A percentile compares a stretch with the other conserved stretches of the same genome.
These are phyloP conservation scores for Ceriops tagal DNA, from an alignment of 345 rosid species.

Conservation along the genomic window DNA sequence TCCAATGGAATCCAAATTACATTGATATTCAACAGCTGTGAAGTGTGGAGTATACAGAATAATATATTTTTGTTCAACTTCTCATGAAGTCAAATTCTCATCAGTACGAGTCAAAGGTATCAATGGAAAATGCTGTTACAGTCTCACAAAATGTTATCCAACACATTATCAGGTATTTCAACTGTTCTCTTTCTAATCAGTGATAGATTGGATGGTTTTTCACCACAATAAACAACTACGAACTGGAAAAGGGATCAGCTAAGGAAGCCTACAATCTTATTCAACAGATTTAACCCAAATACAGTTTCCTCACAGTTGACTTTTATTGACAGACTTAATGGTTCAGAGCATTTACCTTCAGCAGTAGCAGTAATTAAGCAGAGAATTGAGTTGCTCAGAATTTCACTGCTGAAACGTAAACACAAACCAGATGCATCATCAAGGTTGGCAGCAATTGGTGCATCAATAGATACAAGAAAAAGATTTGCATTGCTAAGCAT, in stretches of 20 bases:
- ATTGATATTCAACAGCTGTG: too few species aligned
- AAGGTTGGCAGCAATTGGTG: slow-evolving; percentile 65
- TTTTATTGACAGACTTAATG: slow-evolving; percentile 52
- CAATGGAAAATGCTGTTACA: not conserved
- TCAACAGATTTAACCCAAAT: slow-evolving; percentile 80
- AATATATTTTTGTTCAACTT: too few species aligned
- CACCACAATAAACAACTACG: slow-evolving; percentile 1
- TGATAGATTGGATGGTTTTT: not conserved
- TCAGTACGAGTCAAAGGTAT: not conserved
- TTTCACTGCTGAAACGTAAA: slow-evolving; percentile 76
- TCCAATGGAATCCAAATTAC: not conserved
- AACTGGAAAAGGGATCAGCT: slow-evolving; percentile 35
- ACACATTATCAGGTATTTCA: not conserved
- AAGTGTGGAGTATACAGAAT: too few species aligned
- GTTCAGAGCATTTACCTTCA: slow-evolving; percentile 83
- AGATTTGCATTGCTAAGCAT: slow-evolving; percentile 81
- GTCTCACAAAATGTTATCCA: not conserved
- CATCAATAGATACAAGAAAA: slow-evolving; percentile 69
- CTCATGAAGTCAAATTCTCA: not conserved
- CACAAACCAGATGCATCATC: slow-evolving; percentile 79
- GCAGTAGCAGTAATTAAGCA: slow-evolving; percentile 72
- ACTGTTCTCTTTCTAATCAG: not conserved
- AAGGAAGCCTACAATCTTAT: slow-evolving; percentile 67
- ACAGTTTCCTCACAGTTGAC: slow-evolving; percentile 93
- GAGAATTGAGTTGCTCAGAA: slow-evolving; percentile 69